Evolutionary conservation across 2,329 filamentous ascomycete species (phyloP).

Genomic region (Coniochaeta ligniaria): DNA sequence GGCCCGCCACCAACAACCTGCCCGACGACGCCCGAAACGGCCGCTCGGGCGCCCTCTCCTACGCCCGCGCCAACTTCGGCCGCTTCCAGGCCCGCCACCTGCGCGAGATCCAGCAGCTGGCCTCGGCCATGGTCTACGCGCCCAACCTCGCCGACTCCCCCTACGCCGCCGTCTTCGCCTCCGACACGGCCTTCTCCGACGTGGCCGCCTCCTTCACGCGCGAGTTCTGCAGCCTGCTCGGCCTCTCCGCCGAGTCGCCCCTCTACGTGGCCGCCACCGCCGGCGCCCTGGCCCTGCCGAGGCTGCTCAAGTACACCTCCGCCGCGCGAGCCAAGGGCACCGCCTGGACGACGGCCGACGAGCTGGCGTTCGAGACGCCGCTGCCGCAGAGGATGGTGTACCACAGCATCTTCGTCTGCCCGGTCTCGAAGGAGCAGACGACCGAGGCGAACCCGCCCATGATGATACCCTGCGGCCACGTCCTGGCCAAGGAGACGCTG

Average conservation of each 20-base stretch:
- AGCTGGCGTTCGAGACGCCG: conserved; percentile 72
- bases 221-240: conserved; percentile 89
- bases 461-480: conserved; percentile 94
- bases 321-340: conserved; percentile 86
- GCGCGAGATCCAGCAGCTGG: conserved; percentile 72
- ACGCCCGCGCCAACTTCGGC: conserved; percentile 68
- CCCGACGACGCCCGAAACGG: conserved; percentile 48
- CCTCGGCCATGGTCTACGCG: conserved; percentile 72
- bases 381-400: conserved; percentile 60
- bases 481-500: conserved; percentile 79
- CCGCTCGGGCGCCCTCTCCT: conserved; percentile 59
- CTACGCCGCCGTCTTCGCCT: conserved; percentile 72
- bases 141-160: conserved; percentile 70
- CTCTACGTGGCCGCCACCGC: conserved; percentile 90
- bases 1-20: conserved; percentile 44
- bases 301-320: conserved; percentile 77
- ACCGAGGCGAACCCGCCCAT: conserved; percentile 91
- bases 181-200: conserved; percentile 58
- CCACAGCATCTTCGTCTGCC: conserved; percentile 96
- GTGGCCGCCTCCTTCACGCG: conserved; percentile 82
- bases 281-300: conserved; percentile 84
- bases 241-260: conserved; percentile 83
- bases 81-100: conserved; percentile 70
- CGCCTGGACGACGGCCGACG: conserved; percentile 88
- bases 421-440: conserved; percentile 92